Evolutionary conservation across 2,329 filamentous ascomycete genomes (phyloP), one percentile per base, ranked within the genome.

Genomic region (Aspergillus phoenicis): DNA sequence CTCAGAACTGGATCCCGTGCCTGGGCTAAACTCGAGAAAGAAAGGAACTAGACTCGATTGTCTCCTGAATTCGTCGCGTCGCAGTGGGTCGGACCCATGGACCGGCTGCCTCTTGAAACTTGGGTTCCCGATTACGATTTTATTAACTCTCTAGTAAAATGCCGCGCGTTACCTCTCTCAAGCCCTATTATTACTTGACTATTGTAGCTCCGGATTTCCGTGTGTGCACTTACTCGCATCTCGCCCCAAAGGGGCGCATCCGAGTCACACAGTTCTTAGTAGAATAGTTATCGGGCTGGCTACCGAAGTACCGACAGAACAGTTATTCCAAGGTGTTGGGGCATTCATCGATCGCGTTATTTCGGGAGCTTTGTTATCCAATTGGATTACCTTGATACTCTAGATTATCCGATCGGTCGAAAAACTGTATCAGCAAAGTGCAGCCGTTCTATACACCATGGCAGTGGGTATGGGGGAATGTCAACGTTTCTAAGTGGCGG

Each of bases 51-150:
- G 52, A 26, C 52, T 43, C 38, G 24, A 56, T 47, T 45, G 43
- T 51, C 53, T 56, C 53, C 53, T 56, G 53, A 56, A 56, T 56
- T 36, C 43, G 53, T 56, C 53, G 53, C 53, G 53, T 56, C 36
- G 53, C 39, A 47, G 53, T 56, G 53, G 53, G 39, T 47, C 53
- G 26, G 53, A 56, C 53, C 53, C 53, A 56, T 56, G 53, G 33
- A 17, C 53, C 43, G 53, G 41, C 53, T 56, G 53, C 53, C 53
- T 56, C 17, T 33, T 56, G 53, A 56, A 55, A 38, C 28, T 47
- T 17, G 11, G 30, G 11, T 45, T 10, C 53, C 26, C 53, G 24
- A 56, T 45, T 45, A 47, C 28, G 28, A 30, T 30, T 10, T 56
- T 45, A 22, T 45, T 22, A 22, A 45, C 22, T 11, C 33, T 22